These are phyloP conservation scores for Cladochytrium replicatum DNA, from an alignment of 192 early-diverging fungal species.

Conservation along the genomic window DNA sequence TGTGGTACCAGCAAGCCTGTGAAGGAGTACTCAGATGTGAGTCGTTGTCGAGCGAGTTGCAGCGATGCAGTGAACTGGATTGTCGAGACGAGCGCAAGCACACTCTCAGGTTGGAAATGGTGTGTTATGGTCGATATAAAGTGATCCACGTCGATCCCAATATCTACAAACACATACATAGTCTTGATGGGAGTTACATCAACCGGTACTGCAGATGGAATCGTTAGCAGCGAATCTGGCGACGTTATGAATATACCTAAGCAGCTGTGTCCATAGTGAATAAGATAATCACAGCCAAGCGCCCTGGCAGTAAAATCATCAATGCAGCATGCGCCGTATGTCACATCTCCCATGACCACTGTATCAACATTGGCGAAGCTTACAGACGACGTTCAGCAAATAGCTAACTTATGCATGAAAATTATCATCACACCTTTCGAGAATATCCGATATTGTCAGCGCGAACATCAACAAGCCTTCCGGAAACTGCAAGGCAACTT, in stretches of 20 bases:
- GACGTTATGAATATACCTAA: slow-evolving; percentile 45
- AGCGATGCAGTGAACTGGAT: slow-evolving; percentile 92
- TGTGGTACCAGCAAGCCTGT: slow-evolving; percentile 71
- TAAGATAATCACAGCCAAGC: slow-evolving; percentile 92
- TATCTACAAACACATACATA: slow-evolving; percentile 98
- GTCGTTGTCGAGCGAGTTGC: slow-evolving; percentile 37
- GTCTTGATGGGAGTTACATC: slow-evolving; percentile 89
- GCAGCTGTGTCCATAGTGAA: slow-evolving; percentile 97
- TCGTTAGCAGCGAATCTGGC: neutral
- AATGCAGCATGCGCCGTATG: slow-evolving; percentile 97
- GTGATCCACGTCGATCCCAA: slow-evolving; percentile 86
- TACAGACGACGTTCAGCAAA: neutral
- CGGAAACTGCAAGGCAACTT: slow-evolving; percentile 91
- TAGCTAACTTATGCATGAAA: neutral
- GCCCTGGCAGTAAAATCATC: slow-evolving; percentile 92
- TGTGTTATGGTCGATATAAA: slow-evolving; percentile 80
- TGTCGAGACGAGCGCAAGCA: slow-evolving; percentile 75
- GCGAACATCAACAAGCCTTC: slow-evolving; percentile 95
- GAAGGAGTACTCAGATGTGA: slow-evolving; percentile 52
- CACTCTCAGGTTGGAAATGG: slow-evolving; percentile 68
- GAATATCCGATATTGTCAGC: slow-evolving; percentile 83
- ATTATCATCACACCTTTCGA: slow-evolving; percentile 50
- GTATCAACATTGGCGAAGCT: slow-evolving; percentile 78
- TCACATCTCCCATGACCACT: slow-evolving; percentile 97
- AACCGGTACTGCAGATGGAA: slow-evolving; percentile 62